Conservation (phyloP, 768 basidiomycete genomes). For the Megacollybia marginata region DNA sequence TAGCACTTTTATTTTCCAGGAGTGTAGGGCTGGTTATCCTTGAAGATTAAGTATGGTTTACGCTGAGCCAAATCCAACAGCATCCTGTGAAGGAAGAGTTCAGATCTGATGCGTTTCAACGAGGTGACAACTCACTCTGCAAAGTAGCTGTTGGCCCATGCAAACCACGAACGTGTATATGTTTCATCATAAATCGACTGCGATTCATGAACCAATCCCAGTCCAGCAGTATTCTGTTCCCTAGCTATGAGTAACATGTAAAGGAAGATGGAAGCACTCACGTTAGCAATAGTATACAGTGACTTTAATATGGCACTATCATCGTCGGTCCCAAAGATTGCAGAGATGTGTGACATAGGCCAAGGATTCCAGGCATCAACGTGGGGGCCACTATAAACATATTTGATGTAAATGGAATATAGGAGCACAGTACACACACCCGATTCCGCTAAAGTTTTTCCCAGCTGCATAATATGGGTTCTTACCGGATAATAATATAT, state of each 20-base stretch:
- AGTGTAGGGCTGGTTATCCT: conserved; percentile 45
- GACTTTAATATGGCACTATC: conserved; percentile 59
- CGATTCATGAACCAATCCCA: conserved; percentile 77
- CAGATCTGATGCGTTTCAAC: not conserved
- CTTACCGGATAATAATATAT: conserved; percentile 47
- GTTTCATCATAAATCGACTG: conserved; percentile 50
- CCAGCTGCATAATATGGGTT: conserved; percentile 71
- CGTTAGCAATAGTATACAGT: conserved; percentile 62
- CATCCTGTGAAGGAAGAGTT: conserved; percentile 30
- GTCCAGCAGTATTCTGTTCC: conserved; percentile 57
- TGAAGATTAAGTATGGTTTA: conserved; percentile 64
- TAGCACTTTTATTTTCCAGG: conserved; percentile 31
- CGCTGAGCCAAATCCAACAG: conserved; percentile 66
- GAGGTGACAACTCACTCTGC: conserved; percentile 35
- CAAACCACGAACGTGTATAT: conserved; percentile 74
- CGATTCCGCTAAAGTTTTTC: conserved; percentile 56
- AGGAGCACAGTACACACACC: conserved; percentile 28
- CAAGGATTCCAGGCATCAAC: conserved; percentile 67
- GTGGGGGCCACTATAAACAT: conserved; percentile 60
- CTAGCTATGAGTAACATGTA: not conserved
- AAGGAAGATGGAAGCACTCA: conserved; percentile 24
- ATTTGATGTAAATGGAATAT: not conserved
- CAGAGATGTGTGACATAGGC: conserved; percentile 78
- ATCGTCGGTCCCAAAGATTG: conserved; percentile 68
- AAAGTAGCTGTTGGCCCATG: conserved; percentile 81